Evolutionary conservation across 345 rosid species (phyloP).

Genomic region (Mangifera indica): DNA sequence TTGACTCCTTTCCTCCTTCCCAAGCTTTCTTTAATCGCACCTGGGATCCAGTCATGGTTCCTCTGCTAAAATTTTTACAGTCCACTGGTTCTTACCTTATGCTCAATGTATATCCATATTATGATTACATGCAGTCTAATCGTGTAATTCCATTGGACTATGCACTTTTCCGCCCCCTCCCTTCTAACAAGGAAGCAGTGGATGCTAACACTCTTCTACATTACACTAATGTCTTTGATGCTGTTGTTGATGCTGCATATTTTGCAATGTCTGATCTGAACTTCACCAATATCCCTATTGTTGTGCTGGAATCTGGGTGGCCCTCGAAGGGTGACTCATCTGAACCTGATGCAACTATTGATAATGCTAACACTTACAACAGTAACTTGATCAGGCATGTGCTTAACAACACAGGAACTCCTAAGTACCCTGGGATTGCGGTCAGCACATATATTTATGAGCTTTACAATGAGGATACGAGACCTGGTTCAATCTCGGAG

Average conservation of each 20-base stretch:
- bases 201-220: constrained; percentile 94
- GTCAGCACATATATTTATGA: constrained; percentile 86
- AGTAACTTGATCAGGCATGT: constrained; percentile 91
- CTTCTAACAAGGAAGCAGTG: constrained; percentile 89
- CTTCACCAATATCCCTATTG: constrained; percentile 73
- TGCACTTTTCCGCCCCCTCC: constrained; percentile 93
- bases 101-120: constrained; percentile 93
- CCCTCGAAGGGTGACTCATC: constrained; percentile 84
- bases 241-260: constrained; percentile 88
- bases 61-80: constrained; percentile 80
- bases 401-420: constrained; percentile 86
- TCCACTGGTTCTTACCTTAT: constrained; percentile 74
- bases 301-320: constrained; percentile 94
- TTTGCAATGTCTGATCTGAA: constrained; percentile 83
- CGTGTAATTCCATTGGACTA: constrained; percentile 80
- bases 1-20: constrained; percentile 97
- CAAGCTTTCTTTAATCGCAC: constrained; percentile 96
- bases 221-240: constrained; percentile 93
- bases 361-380: constrained; percentile 90
- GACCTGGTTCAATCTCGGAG: constrained; percentile 71
- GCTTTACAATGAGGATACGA: constrained; percentile 87
- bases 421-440: constrained; percentile 74
- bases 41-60: constrained; percentile 85
- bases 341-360: constrained; percentile 72
- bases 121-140: constrained; percentile 76